phyloP scores from a whole-genome alignment of 108 stramenopile species.

The Pseudonitzschia delicatissima region DNA sequence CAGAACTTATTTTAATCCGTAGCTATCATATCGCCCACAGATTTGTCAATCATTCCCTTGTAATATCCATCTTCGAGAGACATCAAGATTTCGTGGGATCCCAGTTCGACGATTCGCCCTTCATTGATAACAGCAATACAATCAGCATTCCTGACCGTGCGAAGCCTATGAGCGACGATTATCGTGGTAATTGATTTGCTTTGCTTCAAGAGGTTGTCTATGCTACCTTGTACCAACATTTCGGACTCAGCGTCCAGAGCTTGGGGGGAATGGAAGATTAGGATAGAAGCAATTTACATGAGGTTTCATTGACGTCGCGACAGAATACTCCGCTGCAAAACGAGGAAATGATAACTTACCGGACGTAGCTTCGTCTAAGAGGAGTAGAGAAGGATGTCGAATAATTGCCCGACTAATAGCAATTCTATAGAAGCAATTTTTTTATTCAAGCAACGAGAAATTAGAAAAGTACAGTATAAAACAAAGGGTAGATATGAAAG shows the following conservation, averaged over 20 bases:
- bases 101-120: conserved; percentile 69
- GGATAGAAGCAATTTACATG: too few relatives aligned
- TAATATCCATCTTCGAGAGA: conserved; percentile 28
- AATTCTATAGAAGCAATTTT: conserved; percentile 41
- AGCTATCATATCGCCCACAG: conserved; percentile 25
- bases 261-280: not conserved
- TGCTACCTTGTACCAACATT: conserved; percentile 69
- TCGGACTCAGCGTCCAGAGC: conserved; percentile 78
- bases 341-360: not conserved
- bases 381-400: conserved; percentile 69
- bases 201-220: conserved; percentile 65
- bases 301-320: not conserved
- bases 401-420: conserved; percentile 90
- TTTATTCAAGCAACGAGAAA: not conserved
- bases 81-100: conserved; percentile 82
- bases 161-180: conserved; percentile 85
- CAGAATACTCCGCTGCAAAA: conserved; percentile 40
- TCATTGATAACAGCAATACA: conserved; percentile 73
- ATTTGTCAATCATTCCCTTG: conserved; percentile 38
- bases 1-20: conserved; percentile 14
- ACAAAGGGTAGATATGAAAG: not conserved
- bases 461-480: conserved; percentile 64
- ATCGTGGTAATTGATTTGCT: conserved; percentile 45
- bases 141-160: conserved; percentile 83
- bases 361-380: conserved; percentile 87